Evolutionary conservation across 1,284 basidiomycete genomes (phyloP).

Genomic region (Ustilago tritici): DNA sequence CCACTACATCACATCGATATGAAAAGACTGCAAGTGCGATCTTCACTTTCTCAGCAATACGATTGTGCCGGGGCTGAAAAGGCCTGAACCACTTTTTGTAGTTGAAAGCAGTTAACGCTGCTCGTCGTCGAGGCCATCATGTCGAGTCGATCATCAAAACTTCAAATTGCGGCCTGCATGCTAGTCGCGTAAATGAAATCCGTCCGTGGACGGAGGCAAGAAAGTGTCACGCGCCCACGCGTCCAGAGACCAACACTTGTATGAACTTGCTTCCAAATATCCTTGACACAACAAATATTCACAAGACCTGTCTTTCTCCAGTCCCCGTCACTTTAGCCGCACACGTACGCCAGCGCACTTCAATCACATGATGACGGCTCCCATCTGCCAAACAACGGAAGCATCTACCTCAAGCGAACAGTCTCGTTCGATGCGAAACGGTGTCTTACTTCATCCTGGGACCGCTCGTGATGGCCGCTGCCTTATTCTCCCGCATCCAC

Average conservation of each 20-base stretch:
- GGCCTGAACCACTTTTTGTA: not conserved
- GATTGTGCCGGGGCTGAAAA: no score
- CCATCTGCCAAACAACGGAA: not conserved
- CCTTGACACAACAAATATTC: no score
- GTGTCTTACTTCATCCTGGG: constrained; percentile 33
- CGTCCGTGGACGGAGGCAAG: not conserved
- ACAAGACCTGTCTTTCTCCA: no score
- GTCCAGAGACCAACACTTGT: constrained; percentile 32
- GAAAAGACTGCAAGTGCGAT: no score
- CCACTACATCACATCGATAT: not conserved
- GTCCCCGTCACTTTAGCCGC: no score
- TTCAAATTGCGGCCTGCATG: not conserved
- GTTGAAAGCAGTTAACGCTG: not conserved
- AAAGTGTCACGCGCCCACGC: constrained; percentile 11
- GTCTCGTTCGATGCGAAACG: constrained; percentile 16
- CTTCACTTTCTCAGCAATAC: no score
- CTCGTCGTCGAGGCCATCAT: not conserved
- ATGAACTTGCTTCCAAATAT: not conserved
- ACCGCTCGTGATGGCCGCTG: constrained; percentile 18
- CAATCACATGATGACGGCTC: constrained; percentile 7
- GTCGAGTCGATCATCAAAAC: not conserved
- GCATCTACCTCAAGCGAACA: constrained; percentile 2
- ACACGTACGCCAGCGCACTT: no score
- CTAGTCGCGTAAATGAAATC: constrained; percentile 26
- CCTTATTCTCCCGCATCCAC: constrained; percentile 47